Conservation (phyloP, 495 filamentous ascomycete genomes). For the Cercophora scortea region DNA sequence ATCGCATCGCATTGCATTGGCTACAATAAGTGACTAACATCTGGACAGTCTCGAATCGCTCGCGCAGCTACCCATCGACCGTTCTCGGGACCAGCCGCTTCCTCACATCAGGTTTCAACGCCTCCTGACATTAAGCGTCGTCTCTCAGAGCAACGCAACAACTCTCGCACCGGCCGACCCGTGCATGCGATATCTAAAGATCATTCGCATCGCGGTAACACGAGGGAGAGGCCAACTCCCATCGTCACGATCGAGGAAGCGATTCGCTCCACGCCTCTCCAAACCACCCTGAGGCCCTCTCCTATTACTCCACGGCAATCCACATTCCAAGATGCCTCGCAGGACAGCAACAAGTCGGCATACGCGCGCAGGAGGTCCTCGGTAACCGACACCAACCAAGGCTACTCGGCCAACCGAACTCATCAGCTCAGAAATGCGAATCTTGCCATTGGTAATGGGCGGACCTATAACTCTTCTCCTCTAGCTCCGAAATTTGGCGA, state of each 20-base stretch:
- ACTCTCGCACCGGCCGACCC: slow-evolving; percentile 22
- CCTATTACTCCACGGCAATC: slow-evolving; percentile 34
- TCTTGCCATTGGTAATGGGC: slow-evolving; percentile 45
- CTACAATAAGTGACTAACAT: neutral
- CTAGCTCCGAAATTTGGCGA: slow-evolving; percentile 38
- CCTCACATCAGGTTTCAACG: slow-evolving; percentile 29
- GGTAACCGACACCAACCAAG: slow-evolving; percentile 28
- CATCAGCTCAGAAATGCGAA: slow-evolving; percentile 45
- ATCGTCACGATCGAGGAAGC: slow-evolving; percentile 17
- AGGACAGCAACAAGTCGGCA: slow-evolving; percentile 35
- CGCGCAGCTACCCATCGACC: slow-evolving; percentile 34
- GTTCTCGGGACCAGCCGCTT: slow-evolving; percentile 29
- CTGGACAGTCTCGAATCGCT: slow-evolving; percentile 30
- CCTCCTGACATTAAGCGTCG: slow-evolving; percentile 30
- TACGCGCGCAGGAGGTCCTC: slow-evolving; percentile 29
- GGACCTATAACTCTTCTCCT: slow-evolving; percentile 50
- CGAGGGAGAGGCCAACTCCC: slow-evolving; percentile 15
- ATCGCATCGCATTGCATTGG: neutral
- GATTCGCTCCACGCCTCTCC: slow-evolving; percentile 10
- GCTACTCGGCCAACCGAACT: slow-evolving; percentile 21
- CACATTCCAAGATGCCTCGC: slow-evolving; percentile 31
- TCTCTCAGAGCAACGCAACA: slow-evolving; percentile 40
- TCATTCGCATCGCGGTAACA: slow-evolving; percentile 11
- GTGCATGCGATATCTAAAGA: slow-evolving; percentile 24
- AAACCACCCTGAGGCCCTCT: slow-evolving; percentile 23